Percentiles rank a stretch among this genome's conserved stretches.
These are phyloP conservation scores for Fusarium subtropicale DNA, from an alignment of 2,329 filamentous ascomycete species.

Conservation along the genomic window DNA sequence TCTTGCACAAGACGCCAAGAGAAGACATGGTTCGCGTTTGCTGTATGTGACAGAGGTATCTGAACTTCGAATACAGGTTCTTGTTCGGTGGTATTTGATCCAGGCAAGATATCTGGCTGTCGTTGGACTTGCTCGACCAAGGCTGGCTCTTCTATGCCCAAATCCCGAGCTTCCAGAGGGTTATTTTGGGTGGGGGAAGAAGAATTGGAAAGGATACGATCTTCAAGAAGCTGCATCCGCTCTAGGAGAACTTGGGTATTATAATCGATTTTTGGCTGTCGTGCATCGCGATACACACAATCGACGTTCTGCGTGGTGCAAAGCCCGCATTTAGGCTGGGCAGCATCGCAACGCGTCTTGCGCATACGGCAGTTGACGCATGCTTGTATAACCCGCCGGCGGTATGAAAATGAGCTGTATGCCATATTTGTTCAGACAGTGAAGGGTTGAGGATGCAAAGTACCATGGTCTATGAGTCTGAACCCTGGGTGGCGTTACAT, in stretches of 20 bases:
- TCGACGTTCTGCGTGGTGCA: slow-evolving; percentile 47
- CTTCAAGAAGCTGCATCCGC: slow-evolving; percentile 48
- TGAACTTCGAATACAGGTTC: slow-evolving; percentile 7
- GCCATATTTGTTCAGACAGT: background rate
- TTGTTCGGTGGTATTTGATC: background rate
- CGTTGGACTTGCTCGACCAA: background rate
- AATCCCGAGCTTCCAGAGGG: accelerated
- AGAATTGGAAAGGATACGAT: slow-evolving; percentile 30
- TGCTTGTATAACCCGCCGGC: slow-evolving; percentile 40
- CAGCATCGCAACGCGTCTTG: slow-evolving; percentile 50
- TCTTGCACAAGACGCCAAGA: slow-evolving; percentile 16
- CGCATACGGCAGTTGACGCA: slow-evolving; percentile 49
- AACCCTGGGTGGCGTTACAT: background rate
- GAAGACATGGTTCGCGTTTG: slow-evolving; percentile 35
- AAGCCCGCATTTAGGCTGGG: slow-evolving; percentile 46
- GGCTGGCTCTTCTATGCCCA: background rate
- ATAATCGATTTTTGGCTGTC: slow-evolving; percentile 46
- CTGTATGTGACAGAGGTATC: slow-evolving; percentile 30
- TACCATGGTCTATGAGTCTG: background rate
- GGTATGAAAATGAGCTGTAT: slow-evolving; percentile 18
- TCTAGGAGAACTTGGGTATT: slow-evolving; percentile 48
- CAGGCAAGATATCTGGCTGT: background rate
- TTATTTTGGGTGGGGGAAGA: accelerated
- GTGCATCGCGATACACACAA: slow-evolving; percentile 48
- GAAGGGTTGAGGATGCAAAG: too few species aligned